Evolutionary conservation across 768 basidiomycete genomes (phyloP), one percentile per base, ranked within the genome.

Genomic region (Leccinum incarnatum): DNA sequence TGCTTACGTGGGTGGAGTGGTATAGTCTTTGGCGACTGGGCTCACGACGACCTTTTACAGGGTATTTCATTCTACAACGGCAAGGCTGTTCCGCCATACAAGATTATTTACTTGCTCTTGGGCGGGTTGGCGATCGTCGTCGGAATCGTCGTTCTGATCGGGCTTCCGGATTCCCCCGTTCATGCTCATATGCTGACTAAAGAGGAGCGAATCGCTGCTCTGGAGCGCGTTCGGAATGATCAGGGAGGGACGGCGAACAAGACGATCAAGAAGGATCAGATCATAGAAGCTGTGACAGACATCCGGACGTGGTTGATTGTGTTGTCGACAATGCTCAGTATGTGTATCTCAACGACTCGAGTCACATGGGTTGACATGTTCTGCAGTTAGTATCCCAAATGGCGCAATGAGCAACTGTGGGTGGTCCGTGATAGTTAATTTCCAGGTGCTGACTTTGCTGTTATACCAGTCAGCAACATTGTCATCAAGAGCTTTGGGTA

Each of bases 141-240:
- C 36, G 86, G 84, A 7, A 62, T 82, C 25, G 71, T 74, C 47
- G 82, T 87, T 4, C 67, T 87, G 9, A 72, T 87, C 9, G 84
- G 79, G 81, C 74, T 88, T 15, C 85, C 86, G 0, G 85, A 88
- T 66, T 86, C 85, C 0, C 86, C 85, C 4, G 82, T 86, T 3
- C 80, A 82, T 61, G 85, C 87, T 2, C 70, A 64, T 5, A 78
- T 84, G 65, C 74, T 87, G 15, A 83, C 79, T 0, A 76, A 75
- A 54, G 81, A 86, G 64, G 86, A 88, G 61, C 77, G 83, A 4
- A 78, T 87, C 48, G 83, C 85, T 42, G 83, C 78, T 3, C 69
- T 87, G 36, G 87, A 88, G 67, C 80, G 87, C 45, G 83, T 88
- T 10, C 81, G 84, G n/a, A 78, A 86, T 59, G 85, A 86, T 60